These are phyloP conservation scores for Auricularia cornea DNA, from an alignment of 768 basidiomycete genomes.

Conservation along the genomic window DNA sequence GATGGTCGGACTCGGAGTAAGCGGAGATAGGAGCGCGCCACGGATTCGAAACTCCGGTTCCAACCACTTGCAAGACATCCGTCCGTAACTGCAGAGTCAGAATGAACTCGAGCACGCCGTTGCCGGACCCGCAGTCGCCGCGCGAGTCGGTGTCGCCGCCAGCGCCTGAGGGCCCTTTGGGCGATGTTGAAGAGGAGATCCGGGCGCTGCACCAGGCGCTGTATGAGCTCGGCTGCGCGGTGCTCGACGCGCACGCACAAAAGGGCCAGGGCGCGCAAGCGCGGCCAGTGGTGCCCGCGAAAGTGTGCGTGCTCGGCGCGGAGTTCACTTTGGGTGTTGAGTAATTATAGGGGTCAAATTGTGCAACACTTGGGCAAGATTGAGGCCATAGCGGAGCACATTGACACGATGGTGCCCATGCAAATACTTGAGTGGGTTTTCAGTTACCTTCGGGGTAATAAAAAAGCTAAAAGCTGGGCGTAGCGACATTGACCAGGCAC, in stretches of 20 bases:
- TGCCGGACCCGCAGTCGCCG: not conserved
- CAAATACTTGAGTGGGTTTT: slow-evolving; percentile 37
- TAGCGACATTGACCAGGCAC: slow-evolving; percentile 68
- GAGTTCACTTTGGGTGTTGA: not conserved
- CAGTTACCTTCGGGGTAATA: not conserved
- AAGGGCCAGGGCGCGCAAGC: not conserved
- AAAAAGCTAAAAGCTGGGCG: not conserved
- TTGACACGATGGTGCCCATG: slow-evolving; percentile 59
- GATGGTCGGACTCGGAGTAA: too few relatives aligned
- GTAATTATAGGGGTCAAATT: slow-evolving; percentile 55
- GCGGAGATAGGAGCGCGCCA: too few relatives aligned
- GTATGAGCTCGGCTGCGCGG: not conserved
- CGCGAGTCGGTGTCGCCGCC: not conserved
- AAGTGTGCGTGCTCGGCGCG: not conserved
- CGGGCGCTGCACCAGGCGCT: not conserved
- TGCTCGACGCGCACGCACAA: not conserved
- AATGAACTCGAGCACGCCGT: not conserved
- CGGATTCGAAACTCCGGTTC: too few relatives aligned
- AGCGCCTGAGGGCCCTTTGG: not conserved
- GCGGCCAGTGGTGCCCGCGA: not conserved
- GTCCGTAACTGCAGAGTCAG: too few relatives aligned
- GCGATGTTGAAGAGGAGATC: not conserved
- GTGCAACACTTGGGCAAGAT: slow-evolving; percentile 56
- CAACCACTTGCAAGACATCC: too few relatives aligned
- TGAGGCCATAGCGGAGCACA: slow-evolving; percentile 58